Evolutionary conservation across 768 basidiomycete species (phyloP).

Genomic region (Boletus tylopilopsis): DNA sequence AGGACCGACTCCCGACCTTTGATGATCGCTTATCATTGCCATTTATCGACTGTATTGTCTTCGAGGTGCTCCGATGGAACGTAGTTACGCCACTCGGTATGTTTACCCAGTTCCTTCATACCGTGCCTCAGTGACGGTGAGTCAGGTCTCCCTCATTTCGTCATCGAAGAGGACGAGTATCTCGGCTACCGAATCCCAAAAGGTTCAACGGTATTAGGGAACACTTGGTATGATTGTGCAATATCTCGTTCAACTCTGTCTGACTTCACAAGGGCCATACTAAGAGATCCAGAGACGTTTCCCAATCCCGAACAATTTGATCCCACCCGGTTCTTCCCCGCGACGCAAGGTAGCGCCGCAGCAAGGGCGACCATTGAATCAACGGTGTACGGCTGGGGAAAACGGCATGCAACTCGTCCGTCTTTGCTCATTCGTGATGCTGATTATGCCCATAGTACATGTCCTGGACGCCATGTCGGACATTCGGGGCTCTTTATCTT

Average conservation of each 20-base stretch:
- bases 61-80: conserved; percentile 12
- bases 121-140: neutral
- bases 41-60: conserved; percentile 13
- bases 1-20: conserved; percentile 10
- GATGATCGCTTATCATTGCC: conserved; percentile 12
- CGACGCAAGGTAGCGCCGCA: neutral
- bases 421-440: neutral
- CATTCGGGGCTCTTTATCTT: neutral
- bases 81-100: conserved; percentile 12
- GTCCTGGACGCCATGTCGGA: conserved; percentile 3
- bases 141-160: conserved; percentile 35
- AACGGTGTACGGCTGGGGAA: conserved; percentile 1
- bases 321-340: conserved; percentile 16
- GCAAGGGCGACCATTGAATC: neutral
- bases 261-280: too few species aligned
- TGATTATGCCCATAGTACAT: neutral
- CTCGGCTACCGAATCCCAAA: conserved; percentile 23
- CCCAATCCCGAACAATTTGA: conserved; percentile 21
- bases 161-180: conserved; percentile 26
- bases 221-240: too few species aligned
- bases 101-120: neutral
- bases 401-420: neutral
- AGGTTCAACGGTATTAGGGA: neutral
- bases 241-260: too few species aligned
- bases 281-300: conserved; percentile 16